These are phyloP conservation scores for Candida sp. DNA, from an alignment of 1,139 yeast species.

Conservation along the genomic window DNA sequence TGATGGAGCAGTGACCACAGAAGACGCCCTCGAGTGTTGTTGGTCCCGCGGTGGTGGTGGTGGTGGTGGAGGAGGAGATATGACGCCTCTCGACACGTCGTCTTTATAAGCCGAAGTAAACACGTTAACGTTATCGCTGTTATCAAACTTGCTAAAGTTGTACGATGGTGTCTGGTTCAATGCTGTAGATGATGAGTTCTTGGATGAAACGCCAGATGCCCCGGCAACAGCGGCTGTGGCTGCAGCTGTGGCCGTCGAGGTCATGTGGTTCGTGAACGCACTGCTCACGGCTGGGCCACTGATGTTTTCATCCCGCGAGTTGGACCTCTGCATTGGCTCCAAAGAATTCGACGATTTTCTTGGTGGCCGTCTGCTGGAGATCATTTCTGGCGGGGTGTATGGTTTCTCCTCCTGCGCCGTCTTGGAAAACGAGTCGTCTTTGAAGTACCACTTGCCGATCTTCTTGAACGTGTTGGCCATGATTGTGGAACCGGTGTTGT, in stretches of 20 bases:
- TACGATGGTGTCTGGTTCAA: slow-evolving; percentile 16
- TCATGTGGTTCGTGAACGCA: neutral
- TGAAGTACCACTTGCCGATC: slow-evolving; percentile 73
- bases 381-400: slow-evolving; percentile 70
- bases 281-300: neutral
- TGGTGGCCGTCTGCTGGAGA: slow-evolving; percentile 53
- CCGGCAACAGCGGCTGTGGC: slow-evolving; percentile 3
- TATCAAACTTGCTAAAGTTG: slow-evolving; percentile 16
- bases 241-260: slow-evolving; percentile 5
- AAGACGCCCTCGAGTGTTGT: neutral
- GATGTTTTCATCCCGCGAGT: neutral
- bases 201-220: neutral
- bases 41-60: neutral
- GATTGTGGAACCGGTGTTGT: slow-evolving; percentile 10
- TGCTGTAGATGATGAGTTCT: neutral
- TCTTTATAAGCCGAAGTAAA: slow-evolving; percentile 1
- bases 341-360: slow-evolving; percentile 24
- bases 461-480: slow-evolving; percentile 51
- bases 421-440: slow-evolving; percentile 33
- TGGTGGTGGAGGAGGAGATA: too few species aligned
- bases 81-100: neutral
- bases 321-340: neutral
- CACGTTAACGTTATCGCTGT: neutral
- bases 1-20: neutral
- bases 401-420: slow-evolving; percentile 9